Conservation (phyloP, 2,329 filamentous ascomycete species). For the Akanthomyces lecanii region DNA sequence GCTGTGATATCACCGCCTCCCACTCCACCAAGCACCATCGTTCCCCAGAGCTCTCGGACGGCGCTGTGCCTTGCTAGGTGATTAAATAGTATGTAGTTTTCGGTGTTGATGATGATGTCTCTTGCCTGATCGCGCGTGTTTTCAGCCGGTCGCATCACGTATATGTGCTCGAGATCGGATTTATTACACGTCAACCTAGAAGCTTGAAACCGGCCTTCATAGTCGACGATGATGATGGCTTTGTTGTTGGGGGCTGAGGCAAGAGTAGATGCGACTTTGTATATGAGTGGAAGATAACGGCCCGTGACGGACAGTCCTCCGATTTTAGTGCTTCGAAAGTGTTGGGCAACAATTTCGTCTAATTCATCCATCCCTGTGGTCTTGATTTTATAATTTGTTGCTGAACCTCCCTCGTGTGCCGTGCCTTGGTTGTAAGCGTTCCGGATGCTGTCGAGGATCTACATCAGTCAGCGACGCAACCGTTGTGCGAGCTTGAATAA, state of each 20-base stretch:
- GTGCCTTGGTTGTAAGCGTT: background rate
- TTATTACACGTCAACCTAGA: slow-evolving; percentile 38
- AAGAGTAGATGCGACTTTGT: slow-evolving; percentile 50
- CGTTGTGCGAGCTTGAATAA: background rate
- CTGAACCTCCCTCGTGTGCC: background rate
- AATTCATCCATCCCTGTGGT: slow-evolving; percentile 41
- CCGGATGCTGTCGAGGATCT: slow-evolving; percentile 2
- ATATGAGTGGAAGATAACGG: slow-evolving; percentile 51
- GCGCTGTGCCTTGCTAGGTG: slow-evolving; percentile 36
- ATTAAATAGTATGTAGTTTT: slow-evolving; percentile 49
- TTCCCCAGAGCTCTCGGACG: slow-evolving; percentile 54
- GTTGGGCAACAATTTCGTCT: slow-evolving; percentile 41
- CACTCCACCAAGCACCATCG: slow-evolving; percentile 45
- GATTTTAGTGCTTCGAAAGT: slow-evolving; percentile 46
- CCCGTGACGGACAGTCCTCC: slow-evolving; percentile 48
- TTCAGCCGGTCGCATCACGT: slow-evolving; percentile 43
- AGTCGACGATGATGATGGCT: slow-evolving; percentile 51
- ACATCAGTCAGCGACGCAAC: background rate
- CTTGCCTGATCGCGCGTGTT: slow-evolving; percentile 27
- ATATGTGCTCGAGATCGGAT: slow-evolving; percentile 45
- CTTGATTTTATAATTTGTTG: slow-evolving; percentile 23
- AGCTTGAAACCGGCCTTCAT: slow-evolving; percentile 52
- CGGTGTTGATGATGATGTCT: slow-evolving; percentile 37
- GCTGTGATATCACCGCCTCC: slow-evolving; percentile 31
- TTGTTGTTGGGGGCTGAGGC: slow-evolving; percentile 45